Base-by-base conservation (phyloP, 129 eudicot genomes). In the Lactuca saligna region DNA sequence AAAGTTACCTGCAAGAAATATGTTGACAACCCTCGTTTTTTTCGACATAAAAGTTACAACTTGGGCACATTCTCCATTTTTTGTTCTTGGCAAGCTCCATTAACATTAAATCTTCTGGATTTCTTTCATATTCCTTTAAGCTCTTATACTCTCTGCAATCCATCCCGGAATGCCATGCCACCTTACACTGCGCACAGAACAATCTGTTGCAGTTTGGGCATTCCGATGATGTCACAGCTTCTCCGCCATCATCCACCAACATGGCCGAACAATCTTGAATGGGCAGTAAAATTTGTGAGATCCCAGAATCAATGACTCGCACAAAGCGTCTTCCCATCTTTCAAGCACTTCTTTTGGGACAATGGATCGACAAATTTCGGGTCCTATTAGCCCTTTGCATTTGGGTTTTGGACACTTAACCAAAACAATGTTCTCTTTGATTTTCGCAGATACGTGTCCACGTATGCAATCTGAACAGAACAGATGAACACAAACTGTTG, bases 151-250 rank as follows among this genome's bases (percentile, higher is more conserved):
- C 90, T 2, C 13, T 42, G 38, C 95, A 87, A 10, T n/a, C 65
- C 11, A 76, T 14, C 17, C 74, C 85, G 0, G 68, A 46, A 76
- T 87, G 95, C 89, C 87, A 87, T 1, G 75, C 65, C 15, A 84
- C 87, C 6, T 63, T 59, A 44, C 89, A 87, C 44, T 54, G 70
- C 0, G 87, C 95, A 12, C 95, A 87, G 42, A 87, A 84, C 56
- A 84, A 29, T 34, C 95, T 66, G 25, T 66, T 35, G 44, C 95
- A 87, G 3, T 38, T 48, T 0, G 90, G 95, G 50, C 95, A 84
- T 41, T 79, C 85, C 4, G 75, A 72, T 16, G 74, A 72, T 34
- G 66, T 72, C n/a, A 88, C 74, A 0, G 17, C 41, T 6, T 6
- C 55, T 4, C 48, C 82, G 17, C 64, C 73, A 17, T 82, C 90